phyloP scores from a whole-genome alignment of 225 moss, liverwort and hornwort genomes.

The Ulota crispa region DNA sequence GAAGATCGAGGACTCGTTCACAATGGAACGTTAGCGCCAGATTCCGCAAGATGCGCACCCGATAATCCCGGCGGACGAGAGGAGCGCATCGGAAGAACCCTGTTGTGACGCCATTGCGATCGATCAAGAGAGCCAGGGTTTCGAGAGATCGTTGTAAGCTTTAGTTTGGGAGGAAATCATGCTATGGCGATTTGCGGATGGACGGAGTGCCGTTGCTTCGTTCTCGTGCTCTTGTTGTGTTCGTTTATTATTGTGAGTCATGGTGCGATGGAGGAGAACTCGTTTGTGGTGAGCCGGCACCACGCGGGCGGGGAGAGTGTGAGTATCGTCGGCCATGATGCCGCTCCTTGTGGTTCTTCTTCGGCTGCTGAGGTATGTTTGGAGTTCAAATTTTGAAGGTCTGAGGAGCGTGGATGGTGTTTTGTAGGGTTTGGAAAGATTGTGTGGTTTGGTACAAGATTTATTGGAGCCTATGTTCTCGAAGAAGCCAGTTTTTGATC shows the following conservation, averaged over 20 bases:
- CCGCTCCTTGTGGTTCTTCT: slow-evolving; percentile 27
- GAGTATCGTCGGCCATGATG: slow-evolving; percentile 24
- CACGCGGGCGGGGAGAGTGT: slow-evolving; percentile 16
- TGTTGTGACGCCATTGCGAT: not conserved
- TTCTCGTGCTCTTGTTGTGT: slow-evolving; percentile 13
- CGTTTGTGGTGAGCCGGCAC: slow-evolving; percentile 35
- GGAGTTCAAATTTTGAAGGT: not conserved
- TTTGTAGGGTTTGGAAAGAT: not conserved
- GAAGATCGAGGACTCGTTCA: not conserved
- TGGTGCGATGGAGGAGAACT: slow-evolving; percentile 37
- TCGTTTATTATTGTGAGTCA: slow-evolving; percentile 5
- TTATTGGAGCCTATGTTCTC: not conserved
- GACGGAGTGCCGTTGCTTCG: slow-evolving; percentile 12
- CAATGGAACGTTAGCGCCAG: not conserved
- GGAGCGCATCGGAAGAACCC: not conserved
- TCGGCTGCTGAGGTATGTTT: slow-evolving; percentile 23
- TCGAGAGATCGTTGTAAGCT: too few species aligned
- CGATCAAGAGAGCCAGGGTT: not conserved
- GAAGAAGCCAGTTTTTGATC: not conserved
- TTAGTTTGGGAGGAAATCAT: slow-evolving; percentile 1
- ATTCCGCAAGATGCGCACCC: slow-evolving; percentile 6
- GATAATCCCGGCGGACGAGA: not conserved
- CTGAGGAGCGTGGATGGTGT: not conserved
- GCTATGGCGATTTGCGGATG: slow-evolving; percentile 28
- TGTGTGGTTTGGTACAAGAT: not conserved